phyloP scores from a whole-genome alignment of 78 protist genomes.

The Tieghemostelium lacteum region DNA sequence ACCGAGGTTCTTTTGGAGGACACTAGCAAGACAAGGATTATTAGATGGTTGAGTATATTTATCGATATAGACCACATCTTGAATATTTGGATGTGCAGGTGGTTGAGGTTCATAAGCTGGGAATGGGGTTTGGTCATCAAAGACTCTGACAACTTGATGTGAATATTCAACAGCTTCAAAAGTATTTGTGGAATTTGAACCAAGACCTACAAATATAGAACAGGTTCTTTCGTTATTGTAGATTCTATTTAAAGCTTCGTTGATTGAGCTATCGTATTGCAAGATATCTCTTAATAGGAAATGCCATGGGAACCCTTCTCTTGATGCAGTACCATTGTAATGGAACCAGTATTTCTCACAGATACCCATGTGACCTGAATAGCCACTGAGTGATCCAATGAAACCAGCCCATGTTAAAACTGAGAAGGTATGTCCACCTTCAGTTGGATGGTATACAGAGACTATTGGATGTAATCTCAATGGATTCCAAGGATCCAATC shows the following conservation, averaged over 20 bases:
- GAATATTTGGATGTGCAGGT: conserved; percentile 29
- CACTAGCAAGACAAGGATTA: conserved; percentile 45
- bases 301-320: conserved; percentile 81
- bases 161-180: conserved; percentile 81
- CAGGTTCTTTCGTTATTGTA: conserved; percentile 76
- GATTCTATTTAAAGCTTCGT: conserved; percentile 80
- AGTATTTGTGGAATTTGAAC: conserved; percentile 61
- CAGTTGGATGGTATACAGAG: conserved; percentile 79
- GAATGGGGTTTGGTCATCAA: conserved; percentile 79
- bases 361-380: conserved; percentile 36
- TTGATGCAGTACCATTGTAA: conserved; percentile 63
- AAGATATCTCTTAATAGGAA: conserved; percentile 71
- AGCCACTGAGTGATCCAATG: conserved; percentile 80
- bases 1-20: conserved; percentile 56
- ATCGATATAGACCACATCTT: conserved; percentile 62
- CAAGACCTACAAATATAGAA: conserved; percentile 79
- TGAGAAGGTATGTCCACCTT: conserved; percentile 75
- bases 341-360: conserved; percentile 81
- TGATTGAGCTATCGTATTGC: conserved; percentile 49
- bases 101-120: conserved; percentile 38
- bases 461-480: conserved; percentile 70
- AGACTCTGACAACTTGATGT: conserved; percentile 53
- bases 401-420: conserved; percentile 80
- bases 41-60: conserved; percentile 64
- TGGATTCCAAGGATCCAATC: conserved; percentile 19